Conservation (phyloP, 2,329 filamentous ascomycete species). For the Clonostachys rhizophaga region DNA sequence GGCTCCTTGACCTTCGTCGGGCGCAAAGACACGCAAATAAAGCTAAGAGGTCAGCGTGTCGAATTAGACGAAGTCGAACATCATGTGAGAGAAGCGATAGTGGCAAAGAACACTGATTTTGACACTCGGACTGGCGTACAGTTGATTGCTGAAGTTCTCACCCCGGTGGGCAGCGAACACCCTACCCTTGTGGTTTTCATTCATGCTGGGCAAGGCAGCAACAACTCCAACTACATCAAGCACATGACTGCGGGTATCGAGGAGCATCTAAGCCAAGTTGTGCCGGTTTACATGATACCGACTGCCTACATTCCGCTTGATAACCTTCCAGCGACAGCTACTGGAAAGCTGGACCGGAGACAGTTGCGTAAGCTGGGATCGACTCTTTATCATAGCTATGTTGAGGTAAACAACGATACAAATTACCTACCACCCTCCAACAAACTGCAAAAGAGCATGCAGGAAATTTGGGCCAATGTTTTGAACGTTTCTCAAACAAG, state of each 20-base stretch:
- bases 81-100: slow-evolving; percentile 19
- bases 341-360: neutral
- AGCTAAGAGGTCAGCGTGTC: neutral
- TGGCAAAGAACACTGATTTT: slow-evolving; percentile 1
- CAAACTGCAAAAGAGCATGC: slow-evolving; percentile 4
- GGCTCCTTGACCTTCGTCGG: neutral
- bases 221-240: neutral
- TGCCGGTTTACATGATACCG: neutral
- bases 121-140: slow-evolving; percentile 28
- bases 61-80: neutral
- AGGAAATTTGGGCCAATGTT: slow-evolving; percentile 13
- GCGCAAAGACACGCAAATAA: neutral
- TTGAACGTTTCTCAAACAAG: neutral
- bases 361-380: slow-evolving; percentile 22
- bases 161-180: slow-evolving; percentile 24
- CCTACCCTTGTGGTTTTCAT: neutral
- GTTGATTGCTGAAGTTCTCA: slow-evolving; percentile 21
- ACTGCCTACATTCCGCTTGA: neutral
- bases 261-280: neutral
- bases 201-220: neutral
- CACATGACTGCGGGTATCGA: neutral
- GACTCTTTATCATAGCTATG: neutral
- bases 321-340: neutral
- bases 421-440: slow-evolving; percentile 4
- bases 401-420: neutral